phyloP scores from a whole-genome alignment of 768 basidiomycete genomes.

The Mrakia gelida region DNA sequence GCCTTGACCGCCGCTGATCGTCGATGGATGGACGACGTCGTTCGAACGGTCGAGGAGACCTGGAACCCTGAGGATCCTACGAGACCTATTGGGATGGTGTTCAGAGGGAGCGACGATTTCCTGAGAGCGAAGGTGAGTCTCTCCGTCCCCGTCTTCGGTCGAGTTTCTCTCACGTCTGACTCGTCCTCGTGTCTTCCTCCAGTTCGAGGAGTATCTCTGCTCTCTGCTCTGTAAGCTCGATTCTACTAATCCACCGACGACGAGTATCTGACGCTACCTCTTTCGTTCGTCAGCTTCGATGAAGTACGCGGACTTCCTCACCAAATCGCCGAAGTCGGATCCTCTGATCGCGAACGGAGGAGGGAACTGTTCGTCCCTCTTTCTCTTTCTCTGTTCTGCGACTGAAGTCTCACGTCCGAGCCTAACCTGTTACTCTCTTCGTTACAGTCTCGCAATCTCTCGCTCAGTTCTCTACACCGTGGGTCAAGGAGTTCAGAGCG shows the following conservation, averaged over 20 bases:
- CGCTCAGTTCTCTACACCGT: constrained; percentile 80
- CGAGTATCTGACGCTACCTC: too few species aligned
- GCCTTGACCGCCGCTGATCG: constrained; percentile 78
- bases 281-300: constrained; percentile 53
- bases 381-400: not conserved
- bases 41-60: constrained; percentile 49
- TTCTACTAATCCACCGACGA: too few species aligned
- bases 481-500: constrained; percentile 80
- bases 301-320: constrained; percentile 81
- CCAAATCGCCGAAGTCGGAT: constrained; percentile 57
- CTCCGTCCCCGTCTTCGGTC: not conserved
- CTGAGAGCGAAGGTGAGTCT: constrained; percentile 68
- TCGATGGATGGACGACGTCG: constrained; percentile 81
- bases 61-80: constrained; percentile 66
- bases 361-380: constrained; percentile 5
- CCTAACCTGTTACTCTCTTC: not conserved
- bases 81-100: constrained; percentile 62
- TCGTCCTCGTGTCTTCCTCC: not conserved
- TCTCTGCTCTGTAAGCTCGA: constrained; percentile 56
- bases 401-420: too few species aligned
- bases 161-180: not conserved
- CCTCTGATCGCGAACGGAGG: constrained; percentile 14
- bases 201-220: constrained; percentile 93
- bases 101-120: constrained; percentile 95
- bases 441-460: constrained; percentile 49